Evolutionary conservation across 306 rosid species (phyloP).

Genomic region (Lagenaria siceraria): DNA sequence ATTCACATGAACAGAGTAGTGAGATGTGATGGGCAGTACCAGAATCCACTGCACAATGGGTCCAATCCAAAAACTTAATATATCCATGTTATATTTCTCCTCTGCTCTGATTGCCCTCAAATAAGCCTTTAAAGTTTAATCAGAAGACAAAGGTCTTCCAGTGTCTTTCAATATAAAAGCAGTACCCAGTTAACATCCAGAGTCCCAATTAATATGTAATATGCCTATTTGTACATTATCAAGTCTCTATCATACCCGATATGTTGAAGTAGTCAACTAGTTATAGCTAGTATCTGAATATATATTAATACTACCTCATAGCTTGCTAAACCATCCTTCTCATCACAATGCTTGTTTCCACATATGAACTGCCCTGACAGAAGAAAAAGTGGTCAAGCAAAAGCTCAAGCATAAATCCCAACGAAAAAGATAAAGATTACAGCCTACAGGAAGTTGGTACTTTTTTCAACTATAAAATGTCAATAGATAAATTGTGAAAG

Average conservation of each 20-base stretch:
- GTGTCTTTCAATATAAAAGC: neutral
- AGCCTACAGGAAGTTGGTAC: neutral
- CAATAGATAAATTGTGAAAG: neutral
- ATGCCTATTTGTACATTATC: neutral
- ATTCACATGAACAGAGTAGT: neutral
- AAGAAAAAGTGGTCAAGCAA: constrained; percentile 17
- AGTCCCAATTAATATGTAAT: neutral
- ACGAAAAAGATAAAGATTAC: neutral
- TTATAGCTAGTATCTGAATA: neutral
- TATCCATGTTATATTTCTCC: neutral
- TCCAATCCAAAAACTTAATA: neutral
- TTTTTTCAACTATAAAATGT: neutral
- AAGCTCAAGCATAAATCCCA: constrained; percentile 10
- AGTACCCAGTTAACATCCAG: neutral
- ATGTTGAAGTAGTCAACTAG: neutral
- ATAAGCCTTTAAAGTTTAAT: neutral
- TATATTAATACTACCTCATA: constrained; percentile 40
- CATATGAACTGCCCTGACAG: constrained; percentile 81
- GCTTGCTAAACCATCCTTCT: constrained; percentile 66
- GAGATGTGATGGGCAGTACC: neutral
- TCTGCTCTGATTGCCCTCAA: neutral
- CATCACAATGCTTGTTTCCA: constrained; percentile 75
- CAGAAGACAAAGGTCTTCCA: neutral
- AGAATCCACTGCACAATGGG: neutral
- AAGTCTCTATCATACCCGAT: neutral